Conservation (phyloP, 2,329 filamentous ascomycete genomes). For the Curvularia eragrostidis region DNA sequence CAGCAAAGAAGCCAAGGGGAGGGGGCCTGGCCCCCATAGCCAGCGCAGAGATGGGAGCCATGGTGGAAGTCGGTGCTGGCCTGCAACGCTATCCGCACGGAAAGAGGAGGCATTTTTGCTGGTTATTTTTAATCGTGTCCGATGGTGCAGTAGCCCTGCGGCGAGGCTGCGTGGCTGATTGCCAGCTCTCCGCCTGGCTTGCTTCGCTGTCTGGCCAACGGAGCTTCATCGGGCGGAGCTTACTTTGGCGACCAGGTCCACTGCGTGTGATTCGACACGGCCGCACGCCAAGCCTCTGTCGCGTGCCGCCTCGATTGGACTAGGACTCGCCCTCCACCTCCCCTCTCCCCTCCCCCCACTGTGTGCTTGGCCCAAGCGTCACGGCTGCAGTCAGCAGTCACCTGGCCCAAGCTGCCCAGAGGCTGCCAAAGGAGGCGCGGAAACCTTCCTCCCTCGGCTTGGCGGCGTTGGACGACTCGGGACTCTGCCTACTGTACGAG, state of each 20-base stretch:
- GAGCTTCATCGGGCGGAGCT: slow-evolving; percentile 10
- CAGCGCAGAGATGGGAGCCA: not conserved
- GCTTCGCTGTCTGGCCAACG: slow-evolving; percentile 6
- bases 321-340: not conserved
- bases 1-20: not conserved
- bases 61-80: not conserved
- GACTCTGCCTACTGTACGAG: slow-evolving; percentile 6
- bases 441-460: slow-evolving; percentile 4
- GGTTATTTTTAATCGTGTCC: not conserved
- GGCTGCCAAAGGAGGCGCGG: not conserved
- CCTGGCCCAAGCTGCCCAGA: not conserved
- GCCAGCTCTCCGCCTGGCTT: not conserved
- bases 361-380: not conserved
- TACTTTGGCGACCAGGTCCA: slow-evolving; percentile 1
- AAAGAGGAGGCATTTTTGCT: not conserved
- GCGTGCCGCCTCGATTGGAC: slow-evolving; percentile 10
- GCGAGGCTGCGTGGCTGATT: slow-evolving; percentile 4
- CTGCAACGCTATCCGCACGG: not conserved
- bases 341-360: not conserved
- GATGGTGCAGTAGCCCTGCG: not conserved
- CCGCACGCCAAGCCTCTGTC: slow-evolving; percentile 7
- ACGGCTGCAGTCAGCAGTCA: not conserved
- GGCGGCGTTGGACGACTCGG: not conserved
- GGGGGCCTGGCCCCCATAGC: not conserved
- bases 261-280: slow-evolving; percentile 11